Percentiles rank a stretch among this genome's conserved stretches.
Conservation (phyloP, 164 flowering plant species). For the Umbellularia californica region DNA sequence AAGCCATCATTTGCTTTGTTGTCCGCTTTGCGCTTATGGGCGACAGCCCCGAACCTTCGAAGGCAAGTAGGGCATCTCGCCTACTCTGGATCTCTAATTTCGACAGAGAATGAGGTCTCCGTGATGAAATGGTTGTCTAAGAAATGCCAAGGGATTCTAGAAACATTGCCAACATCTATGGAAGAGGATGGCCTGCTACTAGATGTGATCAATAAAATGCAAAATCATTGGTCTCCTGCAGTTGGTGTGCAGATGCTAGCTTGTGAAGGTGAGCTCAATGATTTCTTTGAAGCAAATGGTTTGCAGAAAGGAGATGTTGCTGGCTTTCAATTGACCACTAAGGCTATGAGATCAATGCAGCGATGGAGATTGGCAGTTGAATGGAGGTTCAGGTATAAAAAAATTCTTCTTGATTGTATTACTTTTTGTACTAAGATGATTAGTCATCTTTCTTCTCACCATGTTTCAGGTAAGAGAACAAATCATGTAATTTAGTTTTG, state of each 20-base stretch:
- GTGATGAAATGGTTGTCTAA: conserved; percentile 53
- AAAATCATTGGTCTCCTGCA: conserved; percentile 8
- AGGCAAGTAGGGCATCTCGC: conserved; percentile 59
- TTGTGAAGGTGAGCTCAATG: conserved; percentile 32
- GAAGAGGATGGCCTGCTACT: conserved; percentile 54
- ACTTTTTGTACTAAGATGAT: conserved; percentile 38
- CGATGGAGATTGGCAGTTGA: conserved; percentile 75
- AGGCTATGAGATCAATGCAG: conserved; percentile 30
- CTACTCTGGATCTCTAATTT: conserved; percentile 66
- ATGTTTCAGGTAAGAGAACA: conserved; percentile 4
- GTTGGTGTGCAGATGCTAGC: conserved; percentile 20
- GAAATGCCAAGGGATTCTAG: conserved; percentile 39
- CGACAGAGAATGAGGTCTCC: conserved; percentile 56
- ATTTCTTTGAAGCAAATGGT: conserved; percentile 37
- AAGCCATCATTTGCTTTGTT: conserved; percentile 78
- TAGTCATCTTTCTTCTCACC: conserved; percentile 19
- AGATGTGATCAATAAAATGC: conserved; percentile 30
- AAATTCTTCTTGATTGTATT: conserved; percentile 48
- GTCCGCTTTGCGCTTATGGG: conserved; percentile 74
- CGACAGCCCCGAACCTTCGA: conserved; percentile 50
- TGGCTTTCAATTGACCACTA: conserved; percentile 19
- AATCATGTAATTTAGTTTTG: background rate
- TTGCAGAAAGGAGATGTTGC: conserved; percentile 8
- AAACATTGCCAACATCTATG: conserved; percentile 48
- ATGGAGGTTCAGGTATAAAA: conserved; percentile 83